Conservation (phyloP, 2,329 filamentous ascomycete species). For the Aspergillus calidoustus region DNA sequence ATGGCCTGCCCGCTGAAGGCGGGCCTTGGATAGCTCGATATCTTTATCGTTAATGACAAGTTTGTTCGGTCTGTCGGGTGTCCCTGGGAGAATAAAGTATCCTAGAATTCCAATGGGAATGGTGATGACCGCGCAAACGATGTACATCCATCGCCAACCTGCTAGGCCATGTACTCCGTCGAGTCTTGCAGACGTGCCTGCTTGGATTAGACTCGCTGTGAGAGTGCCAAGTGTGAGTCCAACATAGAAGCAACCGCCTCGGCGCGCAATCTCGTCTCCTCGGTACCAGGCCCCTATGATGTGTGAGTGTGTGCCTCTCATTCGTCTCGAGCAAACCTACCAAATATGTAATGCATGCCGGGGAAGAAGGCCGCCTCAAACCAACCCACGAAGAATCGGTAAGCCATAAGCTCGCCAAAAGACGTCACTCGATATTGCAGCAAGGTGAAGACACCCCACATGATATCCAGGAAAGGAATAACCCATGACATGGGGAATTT, state of each 20-base stretch:
- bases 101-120: conserved; percentile 59
- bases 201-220: conserved; percentile 57
- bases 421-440: conserved; percentile 57
- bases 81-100: conserved; percentile 58
- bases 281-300: conserved; percentile 53
- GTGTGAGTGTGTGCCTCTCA: not conserved
- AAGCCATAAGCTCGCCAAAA: conserved; percentile 57
- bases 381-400: conserved; percentile 59
- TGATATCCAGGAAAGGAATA: conserved; percentile 57
- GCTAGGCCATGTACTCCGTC: conserved; percentile 52
- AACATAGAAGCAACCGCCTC: conserved; percentile 59
- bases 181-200: conserved; percentile 46
- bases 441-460: conserved; percentile 63
- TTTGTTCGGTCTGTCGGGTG: conserved; percentile 55
- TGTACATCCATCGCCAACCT: conserved; percentile 64
- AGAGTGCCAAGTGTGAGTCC: conserved; percentile 57
- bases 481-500: conserved; percentile 53
- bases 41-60: conserved; percentile 54
- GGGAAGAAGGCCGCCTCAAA: conserved; percentile 55
- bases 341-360: conserved; percentile 42
- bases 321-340: conserved; percentile 18
- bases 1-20: conserved; percentile 54
- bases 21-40: conserved; percentile 49
- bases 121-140: conserved; percentile 59
- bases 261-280: conserved; percentile 52